A percentile compares a stretch with the other conserved stretches of the same genome.
phyloP scores from a whole-genome alignment of 192 early-diverging fungal species.

The Geranomyces michiganensis region DNA sequence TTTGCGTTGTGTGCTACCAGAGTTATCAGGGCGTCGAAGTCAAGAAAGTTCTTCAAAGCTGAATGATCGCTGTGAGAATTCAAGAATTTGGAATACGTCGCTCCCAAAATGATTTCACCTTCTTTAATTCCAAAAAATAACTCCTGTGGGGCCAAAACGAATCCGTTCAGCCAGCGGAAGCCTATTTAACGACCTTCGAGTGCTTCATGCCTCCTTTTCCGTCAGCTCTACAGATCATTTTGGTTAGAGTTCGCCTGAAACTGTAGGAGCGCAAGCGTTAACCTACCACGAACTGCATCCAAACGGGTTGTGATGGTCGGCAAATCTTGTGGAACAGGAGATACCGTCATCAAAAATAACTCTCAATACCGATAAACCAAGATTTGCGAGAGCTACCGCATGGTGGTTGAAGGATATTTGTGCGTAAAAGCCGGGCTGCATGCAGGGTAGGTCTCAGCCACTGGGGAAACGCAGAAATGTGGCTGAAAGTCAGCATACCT shows the following conservation, averaged over 20 bases:
- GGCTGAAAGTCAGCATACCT: constrained; percentile 26
- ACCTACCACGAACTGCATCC: constrained; percentile 61
- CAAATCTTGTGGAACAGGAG: constrained; percentile 40
- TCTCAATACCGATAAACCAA: too few species aligned
- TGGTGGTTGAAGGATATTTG: constrained; percentile 77
- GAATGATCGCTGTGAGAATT: too few species aligned
- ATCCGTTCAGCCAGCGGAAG: too few species aligned
- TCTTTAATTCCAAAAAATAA: constrained; percentile 28
- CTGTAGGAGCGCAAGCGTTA: background rate
- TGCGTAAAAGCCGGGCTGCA: constrained; percentile 65
- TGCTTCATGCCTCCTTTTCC: constrained; percentile 9
- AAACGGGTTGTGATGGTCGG: constrained; percentile 57
- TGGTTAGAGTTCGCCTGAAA: background rate
- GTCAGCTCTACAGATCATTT: constrained; percentile 30
- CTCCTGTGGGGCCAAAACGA: constrained; percentile 4
- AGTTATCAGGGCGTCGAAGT: constrained; percentile 17
- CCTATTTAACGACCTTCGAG: too few species aligned
- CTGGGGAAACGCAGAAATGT: too few species aligned
- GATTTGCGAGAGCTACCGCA: constrained; percentile 35
- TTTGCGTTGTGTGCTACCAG: background rate
- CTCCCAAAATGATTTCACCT: too few species aligned
- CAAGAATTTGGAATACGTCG: too few species aligned
- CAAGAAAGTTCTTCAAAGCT: constrained; percentile 30
- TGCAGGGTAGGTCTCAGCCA: constrained; percentile 31
- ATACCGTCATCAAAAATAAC: too few species aligned